These are phyloP conservation scores for Cercospora canescens DNA, from an alignment of 2,329 filamentous ascomycete species.

Conservation along the genomic window DNA sequence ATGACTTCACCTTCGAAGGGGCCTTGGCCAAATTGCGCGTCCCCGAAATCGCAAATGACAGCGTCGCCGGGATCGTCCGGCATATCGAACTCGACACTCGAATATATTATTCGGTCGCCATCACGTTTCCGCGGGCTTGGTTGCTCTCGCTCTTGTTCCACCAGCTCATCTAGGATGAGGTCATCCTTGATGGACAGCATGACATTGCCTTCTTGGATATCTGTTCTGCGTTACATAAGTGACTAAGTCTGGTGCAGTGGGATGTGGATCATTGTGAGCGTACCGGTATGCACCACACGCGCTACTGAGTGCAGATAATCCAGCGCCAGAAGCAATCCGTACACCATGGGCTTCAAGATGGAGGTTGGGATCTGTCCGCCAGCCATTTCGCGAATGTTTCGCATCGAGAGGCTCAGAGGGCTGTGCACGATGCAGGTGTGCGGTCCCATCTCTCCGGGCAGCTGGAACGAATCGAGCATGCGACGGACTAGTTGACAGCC, in stretches of 20 bases:
- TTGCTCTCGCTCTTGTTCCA: neutral
- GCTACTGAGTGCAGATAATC: conserved; percentile 3
- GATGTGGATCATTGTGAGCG: neutral
- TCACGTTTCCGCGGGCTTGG: neutral
- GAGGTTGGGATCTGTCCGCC: neutral
- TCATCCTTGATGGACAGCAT: conserved; percentile 4
- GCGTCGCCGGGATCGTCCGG: neutral
- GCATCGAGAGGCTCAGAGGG: neutral
- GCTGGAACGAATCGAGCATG: neutral
- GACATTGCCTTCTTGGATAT: conserved; percentile 7
- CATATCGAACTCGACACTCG: neutral
- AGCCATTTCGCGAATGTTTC: neutral
- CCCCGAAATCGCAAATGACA: conserved; percentile 2
- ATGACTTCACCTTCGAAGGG: conserved; percentile 24
- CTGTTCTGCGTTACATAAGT: neutral
- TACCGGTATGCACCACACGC: neutral
- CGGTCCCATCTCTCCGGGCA: neutral
- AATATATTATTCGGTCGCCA: neutral
- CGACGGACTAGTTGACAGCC: neutral
- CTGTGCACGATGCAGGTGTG: neutral
- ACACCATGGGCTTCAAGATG: neutral
- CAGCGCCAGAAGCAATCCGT: neutral
- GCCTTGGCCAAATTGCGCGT: neutral
- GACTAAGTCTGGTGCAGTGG: neutral
- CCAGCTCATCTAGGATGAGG: neutral